Evolutionary conservation across 345 rosid species (phyloP), one percentile per base, ranked within the genome.

Genomic region (Murraya koenigii): DNA sequence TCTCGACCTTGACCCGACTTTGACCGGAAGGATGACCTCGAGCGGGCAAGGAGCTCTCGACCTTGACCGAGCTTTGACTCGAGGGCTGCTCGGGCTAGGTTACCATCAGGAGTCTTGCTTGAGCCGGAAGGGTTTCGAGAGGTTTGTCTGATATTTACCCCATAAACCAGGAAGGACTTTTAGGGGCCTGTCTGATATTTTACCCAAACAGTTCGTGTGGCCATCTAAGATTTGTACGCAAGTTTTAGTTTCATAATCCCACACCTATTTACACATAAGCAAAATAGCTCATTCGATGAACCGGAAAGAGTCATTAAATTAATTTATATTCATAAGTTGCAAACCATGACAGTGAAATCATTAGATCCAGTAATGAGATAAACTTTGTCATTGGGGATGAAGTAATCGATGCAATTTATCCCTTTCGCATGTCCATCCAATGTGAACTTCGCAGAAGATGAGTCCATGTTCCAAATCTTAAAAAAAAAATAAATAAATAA

Each of bases 401-500:
- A 92, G 91, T 93, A 90, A 78, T 95, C 93, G 26, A 92, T 86
- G 82, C 93, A 95, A 55, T 95, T 93, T 14, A 95, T 89, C 72
- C 99, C 99, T 85, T 95, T 91, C 81, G 84, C 81, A 83, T 95
- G 98, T 56, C 91, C 98, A 69, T 93, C 94, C 87, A 90, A 80
- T 13, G 98, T 88, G 76, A 88, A 90, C 84, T 86, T 90, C 66
- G 93, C 90, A 73, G 83, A 93, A 35, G 91, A 90, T 47, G 96
- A 92, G 69, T 95, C 93, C 82, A 93, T 87, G 85, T 88, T 95
- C 99, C 99, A 95, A 71, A 95, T 90, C 98, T 95, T n/a, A 26
- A 25, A 61, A 30, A 35, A 49, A 35, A 72, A 35, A 33, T 36
- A 13, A 22, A 22, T 32, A 15, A n/a, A n/a, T n/a, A 41, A 41